A percentile compares a stretch with the other conserved stretches of the same genome.
phyloP scores from a whole-genome alignment of 495 filamentous ascomycete genomes.

The Penicillium ochrochloron region DNA sequence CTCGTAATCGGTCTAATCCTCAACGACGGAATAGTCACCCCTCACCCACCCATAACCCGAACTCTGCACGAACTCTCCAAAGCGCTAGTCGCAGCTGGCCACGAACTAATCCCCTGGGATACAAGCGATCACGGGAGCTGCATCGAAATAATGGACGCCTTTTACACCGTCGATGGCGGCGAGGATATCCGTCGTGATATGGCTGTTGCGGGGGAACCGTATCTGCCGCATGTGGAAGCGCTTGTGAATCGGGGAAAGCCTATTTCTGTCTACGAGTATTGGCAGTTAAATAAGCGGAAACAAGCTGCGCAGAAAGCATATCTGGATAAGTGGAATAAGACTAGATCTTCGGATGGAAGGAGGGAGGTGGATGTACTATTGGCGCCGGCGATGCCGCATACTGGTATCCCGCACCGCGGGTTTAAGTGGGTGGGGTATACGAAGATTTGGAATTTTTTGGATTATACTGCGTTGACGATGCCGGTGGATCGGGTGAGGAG shows the following conservation, averaged over 20 bases:
- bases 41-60: conserved; percentile 54
- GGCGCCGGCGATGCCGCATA: conserved; percentile 53
- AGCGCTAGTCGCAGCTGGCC: conserved; percentile 46
- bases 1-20: conserved; percentile 53
- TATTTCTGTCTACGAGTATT: conserved; percentile 60
- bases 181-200: conserved; percentile 59
- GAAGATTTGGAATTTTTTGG: conserved; percentile 70
- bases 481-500: conserved; percentile 58
- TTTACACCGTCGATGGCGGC: conserved; percentile 59
- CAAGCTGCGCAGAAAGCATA: conserved; percentile 56
- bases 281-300: conserved; percentile 60
- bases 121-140: conserved; percentile 47
- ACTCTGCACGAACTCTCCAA: conserved; percentile 42
- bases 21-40: conserved; percentile 55
- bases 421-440: conserved; percentile 63
- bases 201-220: conserved; percentile 53
- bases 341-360: conserved; percentile 49
- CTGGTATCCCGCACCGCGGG: conserved; percentile 52
- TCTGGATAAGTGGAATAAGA: conserved; percentile 58
- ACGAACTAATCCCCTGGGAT: conserved; percentile 55
- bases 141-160: conserved; percentile 54
- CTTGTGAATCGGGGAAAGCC: conserved; percentile 52
- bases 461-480: conserved; percentile 63
- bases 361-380: conserved; percentile 67
- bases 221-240: conserved; percentile 55